Evolutionary conservation across 371 early-diverging fungal species (phyloP).

Genomic region (Saksenaea vasiformis): DNA sequence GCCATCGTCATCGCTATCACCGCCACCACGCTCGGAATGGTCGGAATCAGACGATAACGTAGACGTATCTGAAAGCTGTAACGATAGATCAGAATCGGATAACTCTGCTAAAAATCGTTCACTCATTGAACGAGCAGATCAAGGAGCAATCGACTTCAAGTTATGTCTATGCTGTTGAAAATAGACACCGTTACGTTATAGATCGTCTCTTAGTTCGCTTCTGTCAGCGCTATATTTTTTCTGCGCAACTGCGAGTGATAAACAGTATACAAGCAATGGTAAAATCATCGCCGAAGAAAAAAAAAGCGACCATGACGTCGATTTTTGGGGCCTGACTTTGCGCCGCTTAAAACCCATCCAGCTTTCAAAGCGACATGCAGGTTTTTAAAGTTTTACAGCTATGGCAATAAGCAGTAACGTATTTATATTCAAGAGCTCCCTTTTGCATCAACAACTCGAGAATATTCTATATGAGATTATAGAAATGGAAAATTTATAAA

Average conservation of each 20-base stretch:
- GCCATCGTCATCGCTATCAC: constrained; percentile 16
- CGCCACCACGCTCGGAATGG: constrained; percentile 11
- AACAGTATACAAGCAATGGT: background rate
- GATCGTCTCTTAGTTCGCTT: background rate
- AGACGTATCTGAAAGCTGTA: constrained; percentile 44
- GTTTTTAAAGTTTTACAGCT: no score
- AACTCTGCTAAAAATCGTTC: constrained; percentile 12
- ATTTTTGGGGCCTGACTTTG: no score
- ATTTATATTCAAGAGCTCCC: no score
- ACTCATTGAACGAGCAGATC: constrained; percentile 16
- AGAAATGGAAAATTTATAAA: no score
- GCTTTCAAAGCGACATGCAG: no score
- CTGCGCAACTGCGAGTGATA: background rate
- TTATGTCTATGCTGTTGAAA: background rate
- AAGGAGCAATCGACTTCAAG: constrained; percentile 1
- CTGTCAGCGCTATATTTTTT: background rate
- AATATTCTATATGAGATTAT: no score
- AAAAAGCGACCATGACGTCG: no score
- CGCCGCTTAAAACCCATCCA: no score
- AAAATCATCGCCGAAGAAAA: no score
- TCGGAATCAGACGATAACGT: constrained; percentile 43
- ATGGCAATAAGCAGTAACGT: no score
- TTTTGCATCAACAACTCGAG: no score
- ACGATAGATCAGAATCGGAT: constrained; percentile 38
- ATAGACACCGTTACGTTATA: background rate